Base-by-base conservation (phyloP, 2,329 filamentous ascomycete species). In the Penicillium sp. region DNA sequence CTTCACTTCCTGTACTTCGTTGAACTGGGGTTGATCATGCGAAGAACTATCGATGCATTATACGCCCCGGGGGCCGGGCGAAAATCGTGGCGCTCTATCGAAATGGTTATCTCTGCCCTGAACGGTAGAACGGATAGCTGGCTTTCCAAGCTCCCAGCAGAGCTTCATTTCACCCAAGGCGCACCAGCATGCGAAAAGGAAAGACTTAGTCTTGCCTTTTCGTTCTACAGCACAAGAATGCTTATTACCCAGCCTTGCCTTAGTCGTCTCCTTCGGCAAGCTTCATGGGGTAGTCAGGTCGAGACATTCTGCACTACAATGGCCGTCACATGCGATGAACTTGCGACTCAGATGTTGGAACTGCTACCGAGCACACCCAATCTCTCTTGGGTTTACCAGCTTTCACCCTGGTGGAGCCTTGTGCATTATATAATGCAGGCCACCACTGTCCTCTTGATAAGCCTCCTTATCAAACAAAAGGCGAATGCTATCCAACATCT, bases 191-290 rank as follows among this genome's bases (percentile, higher is more conserved):
- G 73, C 44, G 69, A 74, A 29, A 71, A 75, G 51, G 71, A 75
- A 54, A 72, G 78, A 26, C 62, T 74, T 31, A 68, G 69, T 60
- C 69, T 82, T 9, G 78, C 73, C 5, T 78, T 82, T 63, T 70
- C 71, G 56, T 82, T 76, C 66, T 79, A 79, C 60, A 78, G 78
- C 56, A 74, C 75, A n/a, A 79, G 77, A 56, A 73, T 79, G 52
- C 71, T 79, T 13, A 76, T 81, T 29, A 71, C 77, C 48, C 78
- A 80, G 48, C 80, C 79, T 30, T 81, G 77, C 60, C 74, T 81
- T 15, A 79, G 76, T 58, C 75, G 74, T 17, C 64, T 76, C 19
- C 72, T 75, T 23, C 72, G 71, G 41, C 71, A 73, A 30, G 61
- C 73, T 21, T 62, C 70, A 9, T 62, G 68, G 21, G 56, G 71